Conservation (phyloP, 768 basidiomycete genomes). For the Galerina sulciceps region DNA sequence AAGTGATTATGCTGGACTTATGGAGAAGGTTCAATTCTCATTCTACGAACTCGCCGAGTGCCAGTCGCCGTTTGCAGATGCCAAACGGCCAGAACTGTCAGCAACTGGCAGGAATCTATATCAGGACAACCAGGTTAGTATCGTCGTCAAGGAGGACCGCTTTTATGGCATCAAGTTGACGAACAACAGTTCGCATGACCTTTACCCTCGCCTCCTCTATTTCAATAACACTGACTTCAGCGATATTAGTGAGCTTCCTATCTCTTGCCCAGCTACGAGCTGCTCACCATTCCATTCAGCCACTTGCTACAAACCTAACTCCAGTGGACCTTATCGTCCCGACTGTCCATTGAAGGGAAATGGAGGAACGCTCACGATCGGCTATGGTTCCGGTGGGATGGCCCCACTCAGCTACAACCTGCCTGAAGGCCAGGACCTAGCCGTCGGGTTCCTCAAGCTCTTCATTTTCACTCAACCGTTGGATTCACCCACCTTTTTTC, state of each 20-base stretch:
- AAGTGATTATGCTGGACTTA: too few species aligned
- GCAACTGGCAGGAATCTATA: not conserved
- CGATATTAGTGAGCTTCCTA: not conserved
- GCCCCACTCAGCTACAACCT: not conserved
- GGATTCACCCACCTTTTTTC: not conserved
- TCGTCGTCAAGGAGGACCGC: not conserved
- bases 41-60: too few species aligned
- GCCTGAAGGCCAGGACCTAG: not conserved
- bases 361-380: not conserved
- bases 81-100: not conserved
- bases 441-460: not conserved
- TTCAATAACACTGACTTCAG: not conserved
- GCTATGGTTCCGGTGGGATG: not conserved
- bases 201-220: not conserved
- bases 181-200: not conserved
- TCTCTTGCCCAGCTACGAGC: not conserved
- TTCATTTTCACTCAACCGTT: not conserved
- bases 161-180: not conserved
- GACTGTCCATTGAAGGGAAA: not conserved
- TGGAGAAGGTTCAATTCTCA: too few species aligned
- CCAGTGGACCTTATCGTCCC: not conserved
- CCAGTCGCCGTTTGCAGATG: constrained; percentile 17
- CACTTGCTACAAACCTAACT: not conserved
- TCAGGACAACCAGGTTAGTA: not conserved
- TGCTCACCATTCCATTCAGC: not conserved